These are phyloP conservation scores for Bipolaris sorokiniana DNA, from an alignment of 2,329 filamentous ascomycete species.

Conservation along the genomic window DNA sequence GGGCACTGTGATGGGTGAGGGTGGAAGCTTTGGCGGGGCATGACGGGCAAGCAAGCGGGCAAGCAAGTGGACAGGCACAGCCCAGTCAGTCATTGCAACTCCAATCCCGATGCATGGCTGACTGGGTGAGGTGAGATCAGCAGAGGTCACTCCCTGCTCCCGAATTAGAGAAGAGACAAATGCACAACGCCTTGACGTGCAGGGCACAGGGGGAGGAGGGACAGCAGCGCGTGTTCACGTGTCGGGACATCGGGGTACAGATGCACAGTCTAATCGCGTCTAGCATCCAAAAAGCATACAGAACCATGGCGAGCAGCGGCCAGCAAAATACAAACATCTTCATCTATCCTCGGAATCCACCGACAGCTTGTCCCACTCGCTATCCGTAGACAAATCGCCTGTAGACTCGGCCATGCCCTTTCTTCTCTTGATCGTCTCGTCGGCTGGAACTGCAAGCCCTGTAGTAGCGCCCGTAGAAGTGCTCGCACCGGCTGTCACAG, in stretches of 20 bases:
- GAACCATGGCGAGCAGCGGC: slow-evolving; percentile 5
- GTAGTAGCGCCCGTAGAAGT: slow-evolving; percentile 43
- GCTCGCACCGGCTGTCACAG: slow-evolving; percentile 22
- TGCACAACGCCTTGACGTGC: slow-evolving; percentile 6
- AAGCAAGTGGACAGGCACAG: slow-evolving; percentile 2
- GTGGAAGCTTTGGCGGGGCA: slow-evolving; percentile 37
- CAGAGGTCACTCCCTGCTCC: neutral
- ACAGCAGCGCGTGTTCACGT: slow-evolving; percentile 35
- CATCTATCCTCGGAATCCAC: slow-evolving; percentile 50
- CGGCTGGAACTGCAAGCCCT: slow-evolving; percentile 36
- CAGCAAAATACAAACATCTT: slow-evolving; percentile 14
- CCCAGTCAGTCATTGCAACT: neutral
- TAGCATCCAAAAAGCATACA: slow-evolving; percentile 15
- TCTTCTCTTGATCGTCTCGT: slow-evolving; percentile 54
- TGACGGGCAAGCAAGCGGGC: slow-evolving; percentile 5
- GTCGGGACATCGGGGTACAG: slow-evolving; percentile 17
- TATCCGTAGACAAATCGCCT: slow-evolving; percentile 78
- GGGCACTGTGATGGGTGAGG: slow-evolving; percentile 34
- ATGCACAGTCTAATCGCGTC: slow-evolving; percentile 13
- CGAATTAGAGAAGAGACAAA: neutral
- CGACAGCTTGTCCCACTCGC: slow-evolving; percentile 96
- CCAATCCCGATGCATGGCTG: neutral
- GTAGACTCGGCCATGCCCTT: slow-evolving; percentile 55
- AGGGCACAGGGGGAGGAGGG: slow-evolving; percentile 4
- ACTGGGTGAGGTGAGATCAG: neutral